Base-by-base conservation (phyloP, 73 alveolate species). In the Stentor roeselii region DNA sequence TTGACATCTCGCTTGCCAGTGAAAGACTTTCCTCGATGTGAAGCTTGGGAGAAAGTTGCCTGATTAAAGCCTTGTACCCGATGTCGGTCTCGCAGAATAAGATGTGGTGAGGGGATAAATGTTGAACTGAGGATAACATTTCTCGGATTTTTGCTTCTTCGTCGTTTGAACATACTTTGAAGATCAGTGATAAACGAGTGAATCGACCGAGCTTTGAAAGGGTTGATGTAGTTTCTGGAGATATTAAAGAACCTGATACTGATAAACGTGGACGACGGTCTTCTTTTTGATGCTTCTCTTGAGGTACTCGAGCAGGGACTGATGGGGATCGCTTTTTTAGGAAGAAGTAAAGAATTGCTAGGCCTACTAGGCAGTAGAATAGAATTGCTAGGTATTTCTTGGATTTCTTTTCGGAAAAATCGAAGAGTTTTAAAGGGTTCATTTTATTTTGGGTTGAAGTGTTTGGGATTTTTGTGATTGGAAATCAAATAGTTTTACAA, bases 1-100 rank as follows among this genome's bases (percentile, higher is more conserved):
- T 34, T 30, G n/a, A 14, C 80, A 67, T 67, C 42, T 67, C 80
- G 27, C 11, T 2, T 21, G 80, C 80, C 14, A 21, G n/a, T 34
- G 37, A 34, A 14, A 67, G 11, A 32, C 34, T 32, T 14, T 40
- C 11, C 37, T 67, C 80, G 27, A 67, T 0, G 34, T 67, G 80
- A 30, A 67, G 41, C 80, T 32, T 0, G 34, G 80, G 80, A 67
- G 21, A 27, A 14, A 67, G 41, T 40, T 67, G 80, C 37, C 80
- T 67, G 21, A 67, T 21, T 11, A 67, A 32, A 21, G 80, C 80
- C 34, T 67, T 67, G 41, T 67, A 67, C 80, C 80, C 80, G 34
- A 67, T 67, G 11, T 67, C 80, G 34, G 80, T 67, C 41, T 67
- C 80, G 2, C 80, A 67, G 41, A 67, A 67, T 21, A 67, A 34